Conservation (phyloP, 2,329 filamentous ascomycete genomes). For the Aspergillus transmontanensis region DNA sequence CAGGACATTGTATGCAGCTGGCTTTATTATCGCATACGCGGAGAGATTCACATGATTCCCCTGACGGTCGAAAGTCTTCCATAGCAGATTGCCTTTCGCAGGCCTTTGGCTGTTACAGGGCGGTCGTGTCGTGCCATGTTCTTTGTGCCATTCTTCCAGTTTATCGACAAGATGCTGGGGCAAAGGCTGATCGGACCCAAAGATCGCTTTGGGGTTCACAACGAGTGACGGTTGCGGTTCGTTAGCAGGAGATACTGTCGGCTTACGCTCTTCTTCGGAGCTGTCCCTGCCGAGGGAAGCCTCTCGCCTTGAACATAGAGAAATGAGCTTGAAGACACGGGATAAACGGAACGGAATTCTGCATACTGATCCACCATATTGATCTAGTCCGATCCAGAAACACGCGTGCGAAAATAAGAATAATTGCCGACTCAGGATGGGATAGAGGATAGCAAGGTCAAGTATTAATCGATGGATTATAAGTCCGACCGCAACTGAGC, state of each 20-base stretch:
- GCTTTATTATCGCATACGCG: constrained; percentile 6
- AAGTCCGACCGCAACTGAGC: not conserved
- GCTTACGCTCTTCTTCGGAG: constrained; percentile 5
- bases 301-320: not conserved
- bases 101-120: not conserved
- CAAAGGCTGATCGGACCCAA: constrained; percentile 5
- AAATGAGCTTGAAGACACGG: not conserved
- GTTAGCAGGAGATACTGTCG: not conserved
- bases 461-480: not conserved
- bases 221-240: not conserved
- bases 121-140: constrained; percentile 8
- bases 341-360: not conserved
- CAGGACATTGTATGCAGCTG: constrained; percentile 12
- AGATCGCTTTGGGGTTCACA: not conserved
- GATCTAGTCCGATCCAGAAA: too few species aligned
- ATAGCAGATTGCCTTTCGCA: not conserved
- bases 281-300: not conserved
- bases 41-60: constrained; percentile 16
- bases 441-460: not conserved
- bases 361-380: not conserved
- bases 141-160: constrained; percentile 17
- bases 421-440: not conserved
- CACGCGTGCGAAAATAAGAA: not conserved
- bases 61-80: constrained; percentile 20
- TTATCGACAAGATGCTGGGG: constrained; percentile 10